Evolutionary conservation across 192 early-diverging fungal species (phyloP), one percentile per base, ranked within the genome.

Genomic region (Chytriomyces hyalinus): DNA sequence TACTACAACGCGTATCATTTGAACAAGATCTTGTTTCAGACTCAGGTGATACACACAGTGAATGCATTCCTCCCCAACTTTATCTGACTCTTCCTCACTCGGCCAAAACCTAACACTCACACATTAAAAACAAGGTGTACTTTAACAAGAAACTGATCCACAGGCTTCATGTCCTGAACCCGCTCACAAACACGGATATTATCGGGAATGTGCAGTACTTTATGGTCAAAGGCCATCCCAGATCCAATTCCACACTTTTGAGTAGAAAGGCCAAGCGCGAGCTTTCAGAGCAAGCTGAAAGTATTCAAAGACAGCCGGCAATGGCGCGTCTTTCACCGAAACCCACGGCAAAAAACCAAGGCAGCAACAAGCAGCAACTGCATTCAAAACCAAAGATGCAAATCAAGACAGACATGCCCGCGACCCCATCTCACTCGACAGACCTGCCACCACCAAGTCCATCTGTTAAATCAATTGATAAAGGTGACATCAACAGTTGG

Each of bases 131-230:
- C 36, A 36, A 78, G 77, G 79, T 87, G 1, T 90, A 90, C 68
- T 73, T 90, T 15, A 84, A 85, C 74, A 90, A 90, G 78, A 87
- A 89, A 65, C 75, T 90, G 26, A 90, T 90, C 20, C 89, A 90
- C 70, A 78, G 89, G 36, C 67, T 90, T n/a, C 87, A 90, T 61
- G 89, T 90, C 28, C 83, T 90, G 47, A 90, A 90, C 70, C 89
- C 89, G 17, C 75, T 90, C 45, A 90, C 88, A 3, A 90, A 90
- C 70, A 88, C 89, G 8, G 89, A 90, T 65, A 90, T 90, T 57
- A 90, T 90, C 65, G 89, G 89, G 44, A 86, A 90, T 68, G 89
- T 90, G 28, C 81, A 85, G 67, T 90, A 90, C 71, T 90, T 87
- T 72, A 87, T 90, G 65, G 80, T 90, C 43, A 85, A 80, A n/a